Evolutionary conservation across 192 early-diverging fungal species (phyloP).

Genomic region (Rhizophagus prolifer): DNA sequence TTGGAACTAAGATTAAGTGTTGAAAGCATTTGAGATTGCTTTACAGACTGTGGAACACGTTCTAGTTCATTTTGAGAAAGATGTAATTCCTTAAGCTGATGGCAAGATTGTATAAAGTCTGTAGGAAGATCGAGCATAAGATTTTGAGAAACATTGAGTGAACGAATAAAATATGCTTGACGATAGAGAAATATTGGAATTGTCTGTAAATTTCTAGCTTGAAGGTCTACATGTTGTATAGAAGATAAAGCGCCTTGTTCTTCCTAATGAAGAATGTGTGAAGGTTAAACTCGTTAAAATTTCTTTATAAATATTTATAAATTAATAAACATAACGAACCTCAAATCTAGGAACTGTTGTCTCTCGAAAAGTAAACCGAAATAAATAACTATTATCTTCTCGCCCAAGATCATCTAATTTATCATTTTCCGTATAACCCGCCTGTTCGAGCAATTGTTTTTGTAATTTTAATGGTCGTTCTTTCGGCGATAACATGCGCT

Average conservation of each 20-base stretch:
- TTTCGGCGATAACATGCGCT: conserved; percentile 63
- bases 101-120: conserved; percentile 80
- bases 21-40: conserved; percentile 60
- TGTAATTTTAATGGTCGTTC: conserved; percentile 79
- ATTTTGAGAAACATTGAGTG: conserved; percentile 82
- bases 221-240: conserved; percentile 67
- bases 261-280: conserved; percentile 26
- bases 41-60: conserved; percentile 66
- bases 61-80: conserved; percentile 72
- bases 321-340: conserved; percentile 35
- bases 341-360: conserved; percentile 51
- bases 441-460: conserved; percentile 68
- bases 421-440: conserved; percentile 78
- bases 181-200: conserved; percentile 77
- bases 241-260: conserved; percentile 41
- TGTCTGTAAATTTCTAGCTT: conserved; percentile 70
- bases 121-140: conserved; percentile 77
- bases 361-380: conserved; percentile 72
- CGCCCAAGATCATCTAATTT: conserved; percentile 75
- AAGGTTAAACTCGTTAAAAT: background rate
- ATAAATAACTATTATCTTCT: conserved; percentile 84
- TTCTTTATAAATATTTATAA: background rate
- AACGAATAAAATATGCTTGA: conserved; percentile 68
- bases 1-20: conserved; percentile 81
- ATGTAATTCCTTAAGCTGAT: conserved; percentile 60